Percentiles rank a stretch among this genome's conserved stretches.
phyloP scores from a whole-genome alignment of 306 rosid genomes.

The Fragaria ananassa region DNA sequence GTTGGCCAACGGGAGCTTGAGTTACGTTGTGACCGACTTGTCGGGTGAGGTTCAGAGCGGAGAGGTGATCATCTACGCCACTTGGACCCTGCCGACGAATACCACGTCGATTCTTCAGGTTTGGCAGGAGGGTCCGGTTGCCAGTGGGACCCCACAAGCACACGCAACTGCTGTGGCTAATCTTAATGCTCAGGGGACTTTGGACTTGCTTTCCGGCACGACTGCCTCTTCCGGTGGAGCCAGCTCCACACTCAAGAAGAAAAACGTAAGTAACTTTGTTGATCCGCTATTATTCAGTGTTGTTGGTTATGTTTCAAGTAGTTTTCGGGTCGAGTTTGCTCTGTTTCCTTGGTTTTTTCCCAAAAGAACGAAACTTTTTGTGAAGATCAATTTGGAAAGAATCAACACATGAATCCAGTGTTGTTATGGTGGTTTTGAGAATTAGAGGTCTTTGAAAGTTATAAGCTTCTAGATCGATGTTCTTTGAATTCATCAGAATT shows the following conservation, averaged over 20 bases:
- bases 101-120: constrained; percentile 44
- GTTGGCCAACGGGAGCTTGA: constrained; percentile 34
- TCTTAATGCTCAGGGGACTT: constrained; percentile 26
- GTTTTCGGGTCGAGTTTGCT: neutral
- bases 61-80: constrained; percentile 49
- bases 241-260: constrained; percentile 15
- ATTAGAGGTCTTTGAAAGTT: constrained; percentile 1
- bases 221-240: constrained; percentile 21
- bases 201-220: constrained; percentile 56
- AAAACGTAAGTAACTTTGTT: constrained; percentile 46
- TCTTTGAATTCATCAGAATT: neutral
- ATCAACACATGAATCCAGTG: neutral
- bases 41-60: constrained; percentile 24
- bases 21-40: constrained; percentile 15
- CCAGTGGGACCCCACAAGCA: neutral
- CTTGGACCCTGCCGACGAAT: constrained; percentile 34
- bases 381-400: neutral
- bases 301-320: neutral
- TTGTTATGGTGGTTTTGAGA: neutral
- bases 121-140: constrained; percentile 63
- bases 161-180: constrained; percentile 3
- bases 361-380: neutral
- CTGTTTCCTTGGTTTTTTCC: neutral
- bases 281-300: neutral
- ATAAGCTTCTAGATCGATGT: neutral